Percentiles rank a stretch among this genome's conserved stretches.
These are phyloP conservation scores for Jackrogersella multiformis DNA, from an alignment of 495 filamentous ascomycete genomes.

Conservation along the genomic window DNA sequence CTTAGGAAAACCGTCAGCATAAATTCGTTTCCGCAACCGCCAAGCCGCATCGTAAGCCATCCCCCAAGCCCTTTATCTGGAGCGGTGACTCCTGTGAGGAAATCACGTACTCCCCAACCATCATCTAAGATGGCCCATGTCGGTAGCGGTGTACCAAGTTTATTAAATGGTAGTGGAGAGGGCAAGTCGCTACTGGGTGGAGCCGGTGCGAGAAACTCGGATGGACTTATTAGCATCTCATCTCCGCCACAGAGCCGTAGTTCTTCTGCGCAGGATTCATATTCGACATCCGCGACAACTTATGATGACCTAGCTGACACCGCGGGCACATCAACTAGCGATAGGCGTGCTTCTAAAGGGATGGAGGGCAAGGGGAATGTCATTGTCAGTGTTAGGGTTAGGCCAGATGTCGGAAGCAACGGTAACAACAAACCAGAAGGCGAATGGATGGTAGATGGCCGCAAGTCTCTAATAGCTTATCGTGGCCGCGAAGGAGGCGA, in stretches of 20 bases:
- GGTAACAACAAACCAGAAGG: conserved; percentile 69
- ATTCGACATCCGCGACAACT: conserved; percentile 87
- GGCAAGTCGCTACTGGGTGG: conserved; percentile 72
- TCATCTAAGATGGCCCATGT: conserved; percentile 52
- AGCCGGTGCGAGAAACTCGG: conserved; percentile 68
- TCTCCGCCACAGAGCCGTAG: conserved; percentile 88
- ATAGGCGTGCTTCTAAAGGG: conserved; percentile 57
- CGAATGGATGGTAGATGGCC: conserved; percentile 95
- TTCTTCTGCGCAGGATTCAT: conserved; percentile 89
- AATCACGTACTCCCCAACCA: conserved; percentile 49
- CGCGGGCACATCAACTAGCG: conserved; percentile 46
- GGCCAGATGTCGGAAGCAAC: conserved; percentile 75
- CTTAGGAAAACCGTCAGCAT: conserved; percentile 88
- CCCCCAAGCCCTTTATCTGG: conserved; percentile 69
- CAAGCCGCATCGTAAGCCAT: conserved; percentile 66
- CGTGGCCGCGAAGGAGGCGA: conserved; percentile 89
- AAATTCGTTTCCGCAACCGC: conserved; percentile 90
- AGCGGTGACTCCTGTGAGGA: conserved; percentile 52
- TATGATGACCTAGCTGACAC: conserved; percentile 76
- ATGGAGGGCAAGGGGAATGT: conserved; percentile 90
- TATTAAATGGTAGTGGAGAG: conserved; percentile 82
- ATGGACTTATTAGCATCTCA: conserved; percentile 73
- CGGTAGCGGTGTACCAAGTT: conserved; percentile 69
- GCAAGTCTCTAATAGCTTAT: conserved; percentile 81
- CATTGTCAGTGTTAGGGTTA: conserved; percentile 91